Percentiles rank a stretch among this genome's conserved stretches.
phyloP scores from a whole-genome alignment of 2,329 filamentous ascomycete species.

The Fusarium sulawesiense region DNA sequence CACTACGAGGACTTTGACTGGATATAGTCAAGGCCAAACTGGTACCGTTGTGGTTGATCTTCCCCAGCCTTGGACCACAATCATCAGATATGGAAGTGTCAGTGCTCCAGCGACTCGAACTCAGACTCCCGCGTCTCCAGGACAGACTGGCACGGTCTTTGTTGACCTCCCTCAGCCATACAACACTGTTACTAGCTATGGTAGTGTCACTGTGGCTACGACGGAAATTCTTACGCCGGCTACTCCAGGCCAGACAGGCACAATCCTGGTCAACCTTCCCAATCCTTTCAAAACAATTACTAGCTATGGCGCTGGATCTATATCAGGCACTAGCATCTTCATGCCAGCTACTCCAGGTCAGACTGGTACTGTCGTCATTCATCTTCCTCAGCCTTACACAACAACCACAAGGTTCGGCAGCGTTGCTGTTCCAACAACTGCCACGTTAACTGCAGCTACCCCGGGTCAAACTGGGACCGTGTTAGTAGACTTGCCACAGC shows the following conservation, averaged over 20 bases:
- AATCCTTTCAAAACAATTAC: conserved; percentile 2
- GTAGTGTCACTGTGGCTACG: background rate
- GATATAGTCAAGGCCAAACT: background rate
- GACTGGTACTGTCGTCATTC: conserved; percentile 1
- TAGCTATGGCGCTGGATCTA: background rate
- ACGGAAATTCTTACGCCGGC: background rate
- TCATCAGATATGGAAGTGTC: background rate
- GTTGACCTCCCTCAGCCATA: conserved; percentile 4
- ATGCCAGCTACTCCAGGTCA: background rate
- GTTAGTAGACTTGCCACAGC: conserved; percentile 5
- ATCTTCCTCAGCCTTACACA: conserved; percentile 4
- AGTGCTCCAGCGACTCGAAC: background rate
- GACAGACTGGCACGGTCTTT: background rate
- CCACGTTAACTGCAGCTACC: background rate
- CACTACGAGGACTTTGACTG: background rate
- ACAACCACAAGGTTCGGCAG: background rate
- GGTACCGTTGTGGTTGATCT: conserved; percentile 3
- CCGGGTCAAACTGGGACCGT: conserved; percentile 8
- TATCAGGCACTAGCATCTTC: background rate
- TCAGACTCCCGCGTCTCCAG: background rate
- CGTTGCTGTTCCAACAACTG: background rate
- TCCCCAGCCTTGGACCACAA: conserved; percentile 2
- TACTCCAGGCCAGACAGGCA: background rate
- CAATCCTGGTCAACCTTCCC: conserved; percentile 6
- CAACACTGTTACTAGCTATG: background rate